Evolutionary conservation across 768 basidiomycete species (phyloP).

Genomic region (Amanita pallidorosea): DNA sequence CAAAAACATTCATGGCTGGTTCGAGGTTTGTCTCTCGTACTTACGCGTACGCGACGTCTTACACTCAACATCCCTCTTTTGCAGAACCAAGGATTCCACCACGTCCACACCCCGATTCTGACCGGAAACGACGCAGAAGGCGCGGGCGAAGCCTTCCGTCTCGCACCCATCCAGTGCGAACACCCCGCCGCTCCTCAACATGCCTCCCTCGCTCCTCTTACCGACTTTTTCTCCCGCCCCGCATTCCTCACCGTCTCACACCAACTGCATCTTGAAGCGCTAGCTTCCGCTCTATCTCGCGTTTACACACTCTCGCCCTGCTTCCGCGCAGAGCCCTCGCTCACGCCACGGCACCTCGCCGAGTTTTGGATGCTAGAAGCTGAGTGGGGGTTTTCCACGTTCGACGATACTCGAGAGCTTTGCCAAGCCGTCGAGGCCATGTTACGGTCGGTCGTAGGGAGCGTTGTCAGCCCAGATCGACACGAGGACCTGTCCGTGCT

Average conservation of each 20-base stretch:
- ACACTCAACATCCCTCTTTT: neutral
- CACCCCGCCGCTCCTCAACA: constrained; percentile 16
- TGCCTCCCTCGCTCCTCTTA: constrained; percentile 7
- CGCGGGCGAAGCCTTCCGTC: constrained; percentile 83
- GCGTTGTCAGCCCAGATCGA: constrained; percentile 9
- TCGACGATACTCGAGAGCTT: constrained; percentile 29
- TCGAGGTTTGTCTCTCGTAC: constrained; percentile 44
- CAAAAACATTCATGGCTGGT: constrained; percentile 52
- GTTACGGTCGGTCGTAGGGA: constrained; percentile 17
- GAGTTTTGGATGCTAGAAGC: constrained; percentile 99
- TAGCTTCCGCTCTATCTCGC: constrained; percentile 66
- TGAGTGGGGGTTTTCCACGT: constrained; percentile 51
- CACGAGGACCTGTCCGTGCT: constrained; percentile 23
- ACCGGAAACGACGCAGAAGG: constrained; percentile 95
- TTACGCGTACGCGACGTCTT: too few relatives aligned
- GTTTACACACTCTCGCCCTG: constrained; percentile 90
- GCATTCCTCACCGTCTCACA: constrained; percentile 91
- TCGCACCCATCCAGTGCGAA: constrained; percentile 30
- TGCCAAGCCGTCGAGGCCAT: constrained; percentile 28
- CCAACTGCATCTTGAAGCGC: constrained; percentile 89
- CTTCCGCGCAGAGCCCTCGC: constrained; percentile 87
- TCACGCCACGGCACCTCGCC: constrained; percentile 84
- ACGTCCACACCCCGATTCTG: constrained; percentile 78
- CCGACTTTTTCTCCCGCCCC: constrained; percentile 64
- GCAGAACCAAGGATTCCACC: constrained; percentile 69